These are phyloP conservation scores for Acacia melanoxylon DNA, from an alignment of 306 rosid genomes.

Conservation along the genomic window DNA sequence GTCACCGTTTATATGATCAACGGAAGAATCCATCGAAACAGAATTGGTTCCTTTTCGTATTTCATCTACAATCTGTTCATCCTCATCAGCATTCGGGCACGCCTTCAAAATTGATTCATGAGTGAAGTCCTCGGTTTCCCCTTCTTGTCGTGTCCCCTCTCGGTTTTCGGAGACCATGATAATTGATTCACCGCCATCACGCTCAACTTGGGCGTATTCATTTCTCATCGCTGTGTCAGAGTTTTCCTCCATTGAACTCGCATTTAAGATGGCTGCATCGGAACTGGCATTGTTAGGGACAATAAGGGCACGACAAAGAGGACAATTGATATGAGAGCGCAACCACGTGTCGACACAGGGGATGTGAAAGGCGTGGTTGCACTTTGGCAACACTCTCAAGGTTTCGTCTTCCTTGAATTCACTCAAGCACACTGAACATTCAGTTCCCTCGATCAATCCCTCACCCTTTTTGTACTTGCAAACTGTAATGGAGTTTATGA, in stretches of 20 bases:
- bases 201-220: conserved; percentile 42
- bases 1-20: conserved; percentile 14
- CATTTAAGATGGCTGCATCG: conserved; percentile 16
- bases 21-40: background rate
- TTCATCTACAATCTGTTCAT: background rate
- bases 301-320: conserved; percentile 64
- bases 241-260: conserved; percentile 35
- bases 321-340: conserved; percentile 73
- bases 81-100: background rate
- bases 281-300: conserved; percentile 26
- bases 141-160: conserved; percentile 33
- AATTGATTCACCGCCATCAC: conserved; percentile 21
- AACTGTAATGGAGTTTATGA: conserved; percentile 62
- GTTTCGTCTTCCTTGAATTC: conserved; percentile 63
- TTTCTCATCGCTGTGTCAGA: conserved; percentile 15
- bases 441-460: conserved; percentile 69
- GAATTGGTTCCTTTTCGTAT: background rate
- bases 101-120: background rate
- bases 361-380: conserved; percentile 71
- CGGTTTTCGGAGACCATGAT: conserved; percentile 26
- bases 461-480: conserved; percentile 53
- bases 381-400: conserved; percentile 64
- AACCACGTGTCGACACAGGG: conserved; percentile 75
- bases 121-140: conserved; percentile 20
- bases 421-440: conserved; percentile 69